Evolutionary conservation across 805 yeast species (phyloP).

Genomic region (Yamadazyma kitorensis): DNA sequence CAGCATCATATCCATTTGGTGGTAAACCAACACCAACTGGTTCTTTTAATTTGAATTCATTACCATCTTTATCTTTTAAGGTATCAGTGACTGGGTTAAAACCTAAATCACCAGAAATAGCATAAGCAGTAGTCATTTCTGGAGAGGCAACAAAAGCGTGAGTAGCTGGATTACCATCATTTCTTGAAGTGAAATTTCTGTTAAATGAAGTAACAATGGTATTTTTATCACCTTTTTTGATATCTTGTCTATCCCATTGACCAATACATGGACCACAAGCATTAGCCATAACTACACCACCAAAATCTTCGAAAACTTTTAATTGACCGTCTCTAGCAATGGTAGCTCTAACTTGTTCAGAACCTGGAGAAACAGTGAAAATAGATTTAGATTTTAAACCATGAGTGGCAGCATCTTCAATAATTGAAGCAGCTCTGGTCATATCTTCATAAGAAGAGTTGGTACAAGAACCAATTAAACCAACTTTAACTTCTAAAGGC

Average conservation of each 20-base stretch:
- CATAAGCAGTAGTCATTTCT: slow-evolving; percentile 92
- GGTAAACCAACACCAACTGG: slow-evolving; percentile 94
- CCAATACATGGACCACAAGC: slow-evolving; percentile 99
- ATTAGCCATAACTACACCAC: slow-evolving; percentile 92
- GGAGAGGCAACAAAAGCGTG: slow-evolving; percentile 98
- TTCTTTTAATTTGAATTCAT: slow-evolving; percentile 82
- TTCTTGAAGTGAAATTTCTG: slow-evolving; percentile 97
- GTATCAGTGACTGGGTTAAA: slow-evolving; percentile 95
- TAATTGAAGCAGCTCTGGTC: slow-evolving; percentile 93
- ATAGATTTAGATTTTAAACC: slow-evolving; percentile 91
- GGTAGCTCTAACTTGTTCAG: slow-evolving; percentile 97
- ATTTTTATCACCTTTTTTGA: slow-evolving; percentile 92
- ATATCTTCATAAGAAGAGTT: slow-evolving; percentile 98
- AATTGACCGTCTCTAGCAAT: slow-evolving; percentile 95
- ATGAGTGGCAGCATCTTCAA: slow-evolving; percentile 83
- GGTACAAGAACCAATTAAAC: slow-evolving; percentile 97
- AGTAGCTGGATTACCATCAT: slow-evolving; percentile 96
- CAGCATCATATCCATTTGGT: slow-evolving; percentile 82
- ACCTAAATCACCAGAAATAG: slow-evolving; percentile 93
- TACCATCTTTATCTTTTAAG: slow-evolving; percentile 83
- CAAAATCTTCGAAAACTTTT: slow-evolving; percentile 82
- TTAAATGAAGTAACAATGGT: slow-evolving; percentile 96
- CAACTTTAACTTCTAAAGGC: slow-evolving; percentile 92
- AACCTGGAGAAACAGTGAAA: slow-evolving; percentile 95
- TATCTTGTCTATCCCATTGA: slow-evolving; percentile 96